Percentiles rank a stretch among this genome's conserved stretches.
These are phyloP conservation scores for Pythium apleroticum DNA, from an alignment of 352 stramenopile species.

Conservation along the genomic window DNA sequence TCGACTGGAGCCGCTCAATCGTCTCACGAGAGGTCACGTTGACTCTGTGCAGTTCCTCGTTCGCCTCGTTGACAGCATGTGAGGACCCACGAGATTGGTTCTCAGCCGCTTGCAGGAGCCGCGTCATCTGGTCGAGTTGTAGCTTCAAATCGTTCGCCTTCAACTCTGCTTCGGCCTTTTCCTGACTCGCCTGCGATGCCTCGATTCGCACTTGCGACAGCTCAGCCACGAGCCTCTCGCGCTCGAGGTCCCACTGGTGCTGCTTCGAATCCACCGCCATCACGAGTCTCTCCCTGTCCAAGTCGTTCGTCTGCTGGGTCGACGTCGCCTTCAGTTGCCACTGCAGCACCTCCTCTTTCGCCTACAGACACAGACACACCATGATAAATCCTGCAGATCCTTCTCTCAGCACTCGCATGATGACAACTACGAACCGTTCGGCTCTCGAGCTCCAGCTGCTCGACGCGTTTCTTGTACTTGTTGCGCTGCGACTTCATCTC, in stretches of 20 bases:
- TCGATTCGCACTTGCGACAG: neutral
- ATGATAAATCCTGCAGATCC: neutral
- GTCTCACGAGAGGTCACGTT: neutral
- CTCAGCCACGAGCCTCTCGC: slow-evolving; percentile 3
- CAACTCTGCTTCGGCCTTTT: neutral
- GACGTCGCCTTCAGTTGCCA: slow-evolving; percentile 35
- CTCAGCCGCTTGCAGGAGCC: slow-evolving; percentile 3
- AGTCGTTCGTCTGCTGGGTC: slow-evolving; percentile 19
- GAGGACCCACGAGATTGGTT: neutral
- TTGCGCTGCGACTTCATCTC: slow-evolving; percentile 52
- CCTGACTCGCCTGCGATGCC: neutral
- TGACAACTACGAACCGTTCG: slow-evolving; percentile 3
- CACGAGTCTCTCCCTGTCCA: slow-evolving; percentile 31
- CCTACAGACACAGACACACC: slow-evolving; percentile 9
- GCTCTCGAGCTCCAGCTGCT: slow-evolving; percentile 38
- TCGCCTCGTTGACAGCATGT: neutral
- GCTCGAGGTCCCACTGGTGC: slow-evolving; percentile 20
- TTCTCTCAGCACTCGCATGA: neutral
- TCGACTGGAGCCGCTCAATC: slow-evolving; percentile 13
- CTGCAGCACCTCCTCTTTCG: slow-evolving; percentile 29
- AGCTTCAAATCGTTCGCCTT: neutral
- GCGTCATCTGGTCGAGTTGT: slow-evolving; percentile 17
- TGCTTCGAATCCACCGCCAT: slow-evolving; percentile 23
- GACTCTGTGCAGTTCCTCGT: slow-evolving; percentile 1
- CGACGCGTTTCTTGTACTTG: slow-evolving; percentile 47